Percentiles rank a stretch among this genome's conserved stretches.
Evolutionary conservation across 176 grass and related monocot genomes (phyloP).

Genomic region (Oryza glumipatula): DNA sequence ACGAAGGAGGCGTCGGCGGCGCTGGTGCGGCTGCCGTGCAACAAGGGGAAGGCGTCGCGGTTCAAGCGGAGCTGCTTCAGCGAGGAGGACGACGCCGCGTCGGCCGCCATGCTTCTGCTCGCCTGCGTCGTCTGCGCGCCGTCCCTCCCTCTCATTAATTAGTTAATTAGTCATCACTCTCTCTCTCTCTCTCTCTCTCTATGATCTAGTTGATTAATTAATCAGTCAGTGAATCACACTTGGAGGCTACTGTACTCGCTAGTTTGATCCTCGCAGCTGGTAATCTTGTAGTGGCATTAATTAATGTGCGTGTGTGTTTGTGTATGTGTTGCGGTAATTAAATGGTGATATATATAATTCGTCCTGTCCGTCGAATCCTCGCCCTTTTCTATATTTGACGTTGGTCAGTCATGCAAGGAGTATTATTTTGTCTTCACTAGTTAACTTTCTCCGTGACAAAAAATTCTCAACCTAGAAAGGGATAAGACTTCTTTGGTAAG

Average conservation of each 20-base stretch:
- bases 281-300: not conserved
- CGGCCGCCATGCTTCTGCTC: conserved; percentile 78
- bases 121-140: conserved; percentile 75
- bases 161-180: not conserved
- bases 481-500: too few species aligned
- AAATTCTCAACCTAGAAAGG: too few species aligned
- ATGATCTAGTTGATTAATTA: not conserved
- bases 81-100: conserved; percentile 70
- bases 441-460: too few species aligned
- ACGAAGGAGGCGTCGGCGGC: not conserved
- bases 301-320: not conserved
- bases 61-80: conserved; percentile 94
- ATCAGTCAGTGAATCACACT: too few species aligned
- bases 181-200: too few species aligned
- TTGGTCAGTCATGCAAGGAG: too few species aligned
- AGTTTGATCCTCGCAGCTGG: too few species aligned
- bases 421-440: too few species aligned
- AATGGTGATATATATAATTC: not conserved
- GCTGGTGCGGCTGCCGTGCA: conserved; percentile 63
- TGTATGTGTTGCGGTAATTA: not conserved
- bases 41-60: conserved; percentile 75
- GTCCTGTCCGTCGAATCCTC: too few species aligned
- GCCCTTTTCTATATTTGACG: too few species aligned
- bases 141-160: conserved; percentile 23
- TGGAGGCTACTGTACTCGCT: not conserved